These are phyloP conservation scores for Auxenochlorella pyrenoidosa DNA, from an alignment of 139 green algal genomes.

Conservation along the genomic window DNA sequence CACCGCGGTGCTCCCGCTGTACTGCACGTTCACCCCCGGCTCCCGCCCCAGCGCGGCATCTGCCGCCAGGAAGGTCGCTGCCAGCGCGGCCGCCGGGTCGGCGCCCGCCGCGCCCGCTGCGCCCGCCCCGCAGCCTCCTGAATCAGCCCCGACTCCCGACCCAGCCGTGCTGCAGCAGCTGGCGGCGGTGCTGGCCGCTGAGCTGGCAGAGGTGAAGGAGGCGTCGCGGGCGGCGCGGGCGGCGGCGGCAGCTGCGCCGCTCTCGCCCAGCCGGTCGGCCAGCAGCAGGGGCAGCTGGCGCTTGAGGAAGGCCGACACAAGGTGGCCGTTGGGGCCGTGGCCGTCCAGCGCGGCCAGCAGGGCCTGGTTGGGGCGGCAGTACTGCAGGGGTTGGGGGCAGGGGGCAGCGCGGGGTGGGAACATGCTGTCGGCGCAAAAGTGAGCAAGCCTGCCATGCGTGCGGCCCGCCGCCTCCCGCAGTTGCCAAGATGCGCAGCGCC, in stretches of 20 bases:
- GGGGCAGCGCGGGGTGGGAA: too few relatives aligned
- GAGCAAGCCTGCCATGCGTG: too few relatives aligned
- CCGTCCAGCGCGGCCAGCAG: conserved; percentile 89
- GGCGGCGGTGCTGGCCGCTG: not conserved
- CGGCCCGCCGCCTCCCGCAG: too few relatives aligned
- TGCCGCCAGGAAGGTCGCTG: conserved; percentile 68
- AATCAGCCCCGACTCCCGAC: too few relatives aligned
- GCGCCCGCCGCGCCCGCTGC: not conserved
- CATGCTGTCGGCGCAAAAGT: too few relatives aligned
- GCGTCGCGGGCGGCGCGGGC: not conserved
- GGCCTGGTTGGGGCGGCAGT: conserved; percentile 76
- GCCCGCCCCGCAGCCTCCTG: not conserved
- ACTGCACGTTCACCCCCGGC: conserved; percentile 77
- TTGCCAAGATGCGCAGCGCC: too few relatives aligned
- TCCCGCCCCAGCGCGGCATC: conserved; percentile 58
- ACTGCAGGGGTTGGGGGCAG: conserved; percentile 50
- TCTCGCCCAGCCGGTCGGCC: conserved; percentile 69
- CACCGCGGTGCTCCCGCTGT: conserved; percentile 87
- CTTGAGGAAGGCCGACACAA: conserved; percentile 82
- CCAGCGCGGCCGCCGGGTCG: not conserved
- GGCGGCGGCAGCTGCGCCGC: conserved; percentile 14
- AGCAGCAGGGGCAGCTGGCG: conserved; percentile 80
- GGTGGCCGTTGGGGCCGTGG: conserved; percentile 84
- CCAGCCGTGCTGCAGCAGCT: not conserved
- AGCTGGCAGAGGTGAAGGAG: not conserved